Evolutionary conservation across 2,329 filamentous ascomycete genomes (phyloP).

Genomic region (Botryotinia narcissicola): DNA sequence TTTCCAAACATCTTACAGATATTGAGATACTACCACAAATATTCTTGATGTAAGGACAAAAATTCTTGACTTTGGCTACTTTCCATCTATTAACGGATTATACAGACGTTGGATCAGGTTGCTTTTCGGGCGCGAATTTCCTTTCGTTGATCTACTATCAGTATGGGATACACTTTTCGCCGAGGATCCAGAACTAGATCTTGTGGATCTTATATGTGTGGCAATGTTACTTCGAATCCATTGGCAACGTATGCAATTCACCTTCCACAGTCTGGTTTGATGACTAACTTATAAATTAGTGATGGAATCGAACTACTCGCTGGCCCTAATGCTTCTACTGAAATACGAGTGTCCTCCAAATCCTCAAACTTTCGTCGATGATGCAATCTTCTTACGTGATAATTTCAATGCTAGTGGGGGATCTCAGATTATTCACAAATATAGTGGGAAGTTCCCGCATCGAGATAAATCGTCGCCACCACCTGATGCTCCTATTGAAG

Average conservation of each 20-base stretch:
- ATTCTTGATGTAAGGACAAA: conserved; percentile 73
- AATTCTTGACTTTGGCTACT: conserved; percentile 9
- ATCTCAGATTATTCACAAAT: conserved; percentile 65
- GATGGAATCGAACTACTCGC: conserved; percentile 82
- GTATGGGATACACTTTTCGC: conserved; percentile 94
- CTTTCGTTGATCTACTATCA: conserved; percentile 76
- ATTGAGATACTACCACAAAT: conserved; percentile 95
- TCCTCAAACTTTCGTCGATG: conserved; percentile 78
- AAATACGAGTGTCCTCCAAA: conserved; percentile 67
- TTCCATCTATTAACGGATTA: conserved; percentile 15
- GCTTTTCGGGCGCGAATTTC: conserved; percentile 89
- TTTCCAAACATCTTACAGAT: conserved; percentile 74
- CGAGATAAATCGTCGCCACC: conserved; percentile 29
- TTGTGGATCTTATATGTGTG: conserved; percentile 89
- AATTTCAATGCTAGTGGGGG: conserved; percentile 64
- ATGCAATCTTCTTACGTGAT: conserved; percentile 72
- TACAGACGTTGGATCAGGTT: conserved; percentile 80
- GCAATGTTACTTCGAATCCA: conserved; percentile 90
- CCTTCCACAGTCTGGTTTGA: background rate
- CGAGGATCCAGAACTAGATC: conserved; percentile 72
- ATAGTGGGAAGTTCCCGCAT: conserved; percentile 57
- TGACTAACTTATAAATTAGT: conserved; percentile 50
- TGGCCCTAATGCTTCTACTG: conserved; percentile 75
- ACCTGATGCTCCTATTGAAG: conserved; percentile 35
- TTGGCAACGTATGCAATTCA: conserved; percentile 68